A percentile compares a stretch with the other conserved stretches of the same genome.
Conservation (phyloP, 192 early-diverging fungal species). For the Backusella circina region DNA sequence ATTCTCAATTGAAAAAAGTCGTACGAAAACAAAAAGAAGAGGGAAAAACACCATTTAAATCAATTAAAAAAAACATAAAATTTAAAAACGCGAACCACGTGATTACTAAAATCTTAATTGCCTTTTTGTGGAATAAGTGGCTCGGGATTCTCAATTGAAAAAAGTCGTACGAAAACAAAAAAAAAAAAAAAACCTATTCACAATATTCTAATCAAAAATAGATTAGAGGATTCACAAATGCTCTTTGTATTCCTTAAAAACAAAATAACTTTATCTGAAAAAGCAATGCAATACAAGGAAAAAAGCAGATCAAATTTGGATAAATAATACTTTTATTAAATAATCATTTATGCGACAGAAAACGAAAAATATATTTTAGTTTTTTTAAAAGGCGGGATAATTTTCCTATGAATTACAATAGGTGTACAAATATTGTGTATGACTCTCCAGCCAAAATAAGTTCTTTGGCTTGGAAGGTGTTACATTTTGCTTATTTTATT, state of each 20-base stretch:
- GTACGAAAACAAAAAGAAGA: neutral
- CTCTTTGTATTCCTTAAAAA: neutral
- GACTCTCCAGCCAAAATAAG: neutral
- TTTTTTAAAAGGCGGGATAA: neutral
- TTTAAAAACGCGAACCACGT: neutral
- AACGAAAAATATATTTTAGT: neutral
- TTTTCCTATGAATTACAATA: neutral
- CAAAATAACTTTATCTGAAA: neutral
- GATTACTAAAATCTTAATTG: neutral
- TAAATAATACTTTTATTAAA: neutral
- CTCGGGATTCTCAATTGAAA: neutral
- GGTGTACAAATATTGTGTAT: neutral
- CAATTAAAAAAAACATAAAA: neutral
- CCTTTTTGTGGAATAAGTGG: neutral
- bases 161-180: neutral
- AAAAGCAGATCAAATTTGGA: neutral
- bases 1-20: neutral
- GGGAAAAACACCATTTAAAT: neutral
- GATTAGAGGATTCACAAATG: neutral
- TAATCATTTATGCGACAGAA: neutral
- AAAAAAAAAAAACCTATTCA: neutral
- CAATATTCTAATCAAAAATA: neutral
- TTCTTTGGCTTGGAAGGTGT: neutral
- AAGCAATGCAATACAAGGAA: neutral
- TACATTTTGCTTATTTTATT: neutral